Base-by-base conservation (phyloP, 1,284 basidiomycete genomes). In the Marasmius oreades region DNA sequence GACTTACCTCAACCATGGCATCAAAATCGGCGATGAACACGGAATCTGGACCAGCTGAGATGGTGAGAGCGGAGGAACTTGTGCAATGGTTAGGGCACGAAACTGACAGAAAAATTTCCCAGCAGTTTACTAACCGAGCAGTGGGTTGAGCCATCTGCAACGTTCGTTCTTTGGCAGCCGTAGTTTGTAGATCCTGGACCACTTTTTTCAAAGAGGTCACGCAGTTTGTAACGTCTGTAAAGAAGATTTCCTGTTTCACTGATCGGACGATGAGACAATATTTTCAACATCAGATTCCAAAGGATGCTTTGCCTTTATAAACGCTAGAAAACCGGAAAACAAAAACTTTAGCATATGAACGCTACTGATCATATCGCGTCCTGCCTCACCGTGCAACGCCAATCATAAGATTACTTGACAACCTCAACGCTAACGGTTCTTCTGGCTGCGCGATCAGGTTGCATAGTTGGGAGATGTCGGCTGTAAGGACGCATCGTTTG, bases 361-460 rank as follows among this genome's bases (percentile, higher is more conserved):
- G 24, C 16, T 23, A 24, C 55, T 22, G 22, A 53, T 26, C n/a
- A n/a, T 56, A n/a, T 56, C 55, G 10, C 55, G 64, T 31, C 28
- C 28, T 4, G 10, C 10, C 81, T 61, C 68, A 93, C 92, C 93
- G 84, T 22, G 87, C 88, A 20, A 90, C 92, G 5, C 92, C 93
- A 55, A 94, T 86, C 76, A 95, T 86, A 34, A 95, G 72, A 66
- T 92, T 92, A 58, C 91, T 92, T 11, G 92, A 93, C 55, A 95
- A 74, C 47, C 92, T 79, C 54, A 95, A 73, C 1, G 92, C 92
- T 43, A 95, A 77, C 37, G 93, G 92, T 63, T 95, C 93, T n/a
- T 79, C 72, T 6, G 92, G 93, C 62, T 88, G 77, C 33, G 83
- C 81, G 55, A 95, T 93, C 46, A 93, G 78, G 44, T 78, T 81